Conservation (phyloP, 768 basidiomycete species). For the Kockovaella imperatae region DNA sequence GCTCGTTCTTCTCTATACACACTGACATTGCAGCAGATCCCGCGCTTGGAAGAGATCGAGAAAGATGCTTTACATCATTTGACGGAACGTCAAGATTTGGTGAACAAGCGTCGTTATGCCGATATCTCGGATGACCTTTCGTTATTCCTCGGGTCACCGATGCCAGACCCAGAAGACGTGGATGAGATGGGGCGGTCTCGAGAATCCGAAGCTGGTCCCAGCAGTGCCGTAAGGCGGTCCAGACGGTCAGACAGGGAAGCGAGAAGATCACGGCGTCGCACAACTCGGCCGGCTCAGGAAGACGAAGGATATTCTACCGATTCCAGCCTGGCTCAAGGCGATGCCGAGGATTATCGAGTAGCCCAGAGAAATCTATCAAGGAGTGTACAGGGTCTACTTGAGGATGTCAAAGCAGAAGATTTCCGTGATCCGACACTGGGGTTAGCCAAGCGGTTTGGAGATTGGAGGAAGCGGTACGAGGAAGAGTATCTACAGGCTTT, state of each 20-base stretch:
- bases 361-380: conserved; percentile 55
- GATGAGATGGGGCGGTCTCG: conserved; percentile 60
- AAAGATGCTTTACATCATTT: conserved; percentile 56
- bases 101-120: conserved; percentile 57
- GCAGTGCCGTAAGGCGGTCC: conserved; percentile 50
- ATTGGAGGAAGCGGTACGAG: conserved; percentile 66
- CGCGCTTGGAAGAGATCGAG: conserved; percentile 46
- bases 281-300: conserved; percentile 23
- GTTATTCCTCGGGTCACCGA: conserved; percentile 56
- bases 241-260: conserved; percentile 56
- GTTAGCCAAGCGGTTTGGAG: conserved; percentile 56
- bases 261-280: conserved; percentile 49
- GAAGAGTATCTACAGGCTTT: conserved; percentile 84
- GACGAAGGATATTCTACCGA: conserved; percentile 87
- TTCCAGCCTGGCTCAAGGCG: conserved; percentile 59
- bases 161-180: conserved; percentile 42
- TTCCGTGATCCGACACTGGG: conserved; percentile 73
- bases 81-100: conserved; percentile 64
- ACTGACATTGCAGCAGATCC: conserved; percentile 33
- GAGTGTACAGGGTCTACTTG: conserved; percentile 56
- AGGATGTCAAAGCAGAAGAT: conserved; percentile 75
- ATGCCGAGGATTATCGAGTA: conserved; percentile 60
- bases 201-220: conserved; percentile 45
- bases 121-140: conserved; percentile 79
- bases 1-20: background rate